Evolutionary conservation across 129 eudicot species (phyloP).

Genomic region (Lactuca sativa): DNA sequence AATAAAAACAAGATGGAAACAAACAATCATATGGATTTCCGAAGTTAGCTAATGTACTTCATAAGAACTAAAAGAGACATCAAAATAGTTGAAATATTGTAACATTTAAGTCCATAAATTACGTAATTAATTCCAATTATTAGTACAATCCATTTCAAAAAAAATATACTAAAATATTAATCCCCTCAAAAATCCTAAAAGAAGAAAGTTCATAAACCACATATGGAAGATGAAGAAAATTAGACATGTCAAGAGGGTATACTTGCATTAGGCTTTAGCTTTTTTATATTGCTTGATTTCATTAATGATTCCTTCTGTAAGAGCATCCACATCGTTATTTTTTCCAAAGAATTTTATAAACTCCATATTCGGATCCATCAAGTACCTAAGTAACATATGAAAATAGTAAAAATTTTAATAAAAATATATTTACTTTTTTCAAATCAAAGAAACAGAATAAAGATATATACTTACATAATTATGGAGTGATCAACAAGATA

Average conservation of each 20-base stretch:
- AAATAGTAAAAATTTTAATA: slow-evolving; percentile 10
- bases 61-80: neutral
- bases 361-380: slow-evolving; percentile 90
- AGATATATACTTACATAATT: slow-evolving; percentile 61
- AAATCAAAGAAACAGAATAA: neutral
- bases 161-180: neutral
- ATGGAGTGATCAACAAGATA: slow-evolving; percentile 95
- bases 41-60: neutral
- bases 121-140: slow-evolving; percentile 1
- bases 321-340: slow-evolving; percentile 68
- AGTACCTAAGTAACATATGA: slow-evolving; percentile 56
- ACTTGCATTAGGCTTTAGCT: slow-evolving; percentile 22
- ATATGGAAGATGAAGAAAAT: slow-evolving; percentile 11
- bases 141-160: neutral
- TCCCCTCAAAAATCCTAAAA: neutral
- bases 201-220: neutral
- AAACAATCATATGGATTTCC: neutral
- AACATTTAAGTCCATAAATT: neutral
- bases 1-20: neutral
- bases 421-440: neutral
- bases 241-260: neutral
- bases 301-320: slow-evolving; percentile 65
- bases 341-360: slow-evolving; percentile 85
- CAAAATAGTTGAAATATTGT: neutral
- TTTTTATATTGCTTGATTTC: slow-evolving; percentile 71